Conservation (phyloP, 192 early-diverging fungal genomes). For the Backusella tarrabulga region DNA sequence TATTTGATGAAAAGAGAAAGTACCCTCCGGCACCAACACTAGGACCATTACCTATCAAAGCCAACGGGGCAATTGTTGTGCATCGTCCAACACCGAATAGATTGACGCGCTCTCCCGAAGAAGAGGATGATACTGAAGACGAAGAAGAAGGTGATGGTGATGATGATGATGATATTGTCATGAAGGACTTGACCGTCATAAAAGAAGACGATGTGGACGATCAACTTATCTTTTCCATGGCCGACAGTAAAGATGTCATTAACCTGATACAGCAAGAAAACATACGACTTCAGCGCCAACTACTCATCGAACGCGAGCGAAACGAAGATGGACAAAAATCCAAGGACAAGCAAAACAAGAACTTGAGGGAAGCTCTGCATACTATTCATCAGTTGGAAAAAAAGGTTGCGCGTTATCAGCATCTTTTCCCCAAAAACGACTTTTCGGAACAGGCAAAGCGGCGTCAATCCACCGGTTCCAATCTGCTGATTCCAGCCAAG, state of each 20-base stretch:
- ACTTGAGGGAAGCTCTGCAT: background rate
- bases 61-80: slow-evolving; percentile 8
- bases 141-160: background rate
- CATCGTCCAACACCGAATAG: background rate
- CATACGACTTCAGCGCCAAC: background rate
- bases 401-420: background rate
- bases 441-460: background rate
- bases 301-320: slow-evolving; percentile 2
- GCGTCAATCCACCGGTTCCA: background rate
- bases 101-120: background rate
- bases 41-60: slow-evolving; percentile 13
- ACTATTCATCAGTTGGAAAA: background rate
- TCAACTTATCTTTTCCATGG: background rate
- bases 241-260: background rate
- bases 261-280: background rate
- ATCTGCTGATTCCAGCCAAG: background rate
- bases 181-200: background rate
- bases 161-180: background rate
- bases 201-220: background rate
- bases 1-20: slow-evolving; percentile 9
- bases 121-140: background rate
- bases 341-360: background rate
- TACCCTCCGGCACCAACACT: background rate
- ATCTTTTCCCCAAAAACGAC: background rate
- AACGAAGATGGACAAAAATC: slow-evolving; percentile 1